Percentiles rank a stretch among this genome's conserved stretches.
phyloP scores from a whole-genome alignment of 805 yeast species.

The Yarrowia sp. region DNA sequence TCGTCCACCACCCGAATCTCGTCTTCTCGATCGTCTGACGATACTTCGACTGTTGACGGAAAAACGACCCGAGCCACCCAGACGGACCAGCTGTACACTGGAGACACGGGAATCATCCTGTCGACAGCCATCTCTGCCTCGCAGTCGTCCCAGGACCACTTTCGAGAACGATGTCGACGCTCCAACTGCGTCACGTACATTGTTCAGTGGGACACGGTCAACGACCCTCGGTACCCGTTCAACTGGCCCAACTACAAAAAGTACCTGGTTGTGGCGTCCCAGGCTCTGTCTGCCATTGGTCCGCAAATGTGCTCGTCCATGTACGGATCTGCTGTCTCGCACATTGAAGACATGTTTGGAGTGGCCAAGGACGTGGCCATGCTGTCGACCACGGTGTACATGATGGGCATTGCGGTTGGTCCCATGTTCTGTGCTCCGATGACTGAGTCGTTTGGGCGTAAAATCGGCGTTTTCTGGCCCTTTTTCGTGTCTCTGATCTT shows the following conservation, averaged over 20 bases:
- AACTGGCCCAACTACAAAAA: constrained; percentile 25
- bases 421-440: constrained; percentile 29
- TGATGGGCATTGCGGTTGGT: constrained; percentile 36
- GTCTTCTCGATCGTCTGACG: background rate
- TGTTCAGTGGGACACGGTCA: background rate
- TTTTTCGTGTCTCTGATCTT: constrained; percentile 29
- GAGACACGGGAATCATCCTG: background rate
- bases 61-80: background rate
- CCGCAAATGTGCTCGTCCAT: constrained; percentile 16
- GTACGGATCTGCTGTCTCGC: background rate
- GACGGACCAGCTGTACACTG: background rate
- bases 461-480: constrained; percentile 34
- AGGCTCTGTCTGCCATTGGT: constrained; percentile 24
- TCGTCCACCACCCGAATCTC: background rate
- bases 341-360: background rate
- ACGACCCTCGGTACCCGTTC: constrained; percentile 14
- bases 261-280: background rate
- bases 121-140: background rate
- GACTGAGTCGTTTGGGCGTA: constrained; percentile 26
- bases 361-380: constrained; percentile 18
- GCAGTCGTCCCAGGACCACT: background rate
- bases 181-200: constrained; percentile 15
- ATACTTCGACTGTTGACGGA: background rate
- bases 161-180: constrained; percentile 1
- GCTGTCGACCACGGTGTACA: constrained; percentile 33